Conservation (phyloP, 2,329 filamentous ascomycete genomes). For the Elsinoe arachidis region DNA sequence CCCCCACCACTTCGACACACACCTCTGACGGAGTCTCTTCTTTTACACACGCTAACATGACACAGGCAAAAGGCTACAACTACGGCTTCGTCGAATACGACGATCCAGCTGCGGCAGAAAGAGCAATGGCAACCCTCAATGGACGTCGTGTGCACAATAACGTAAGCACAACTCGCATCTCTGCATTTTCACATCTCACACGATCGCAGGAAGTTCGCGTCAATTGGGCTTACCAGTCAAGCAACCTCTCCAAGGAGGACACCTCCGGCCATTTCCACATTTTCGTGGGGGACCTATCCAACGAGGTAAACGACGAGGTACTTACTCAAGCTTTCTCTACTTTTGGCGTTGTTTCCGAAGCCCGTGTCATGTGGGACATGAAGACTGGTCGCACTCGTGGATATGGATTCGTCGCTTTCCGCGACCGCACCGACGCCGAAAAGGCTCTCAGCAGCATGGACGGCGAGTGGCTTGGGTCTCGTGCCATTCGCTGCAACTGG, state of each 20-base stretch:
- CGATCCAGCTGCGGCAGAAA: slow-evolving; percentile 89
- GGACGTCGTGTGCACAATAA: slow-evolving; percentile 91
- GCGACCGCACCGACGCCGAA: slow-evolving; percentile 85
- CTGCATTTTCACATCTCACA: slow-evolving; percentile 21
- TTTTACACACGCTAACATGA: neutral
- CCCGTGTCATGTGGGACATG: slow-evolving; percentile 99
- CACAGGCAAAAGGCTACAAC: slow-evolving; percentile 90
- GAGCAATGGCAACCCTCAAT: slow-evolving; percentile 95
- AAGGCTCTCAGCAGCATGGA: slow-evolving; percentile 97
- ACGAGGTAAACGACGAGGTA: slow-evolving; percentile 97
- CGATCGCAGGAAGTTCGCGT: slow-evolving; percentile 79
- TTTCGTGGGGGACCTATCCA: slow-evolving; percentile 94
- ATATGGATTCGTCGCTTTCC: slow-evolving; percentile 96
- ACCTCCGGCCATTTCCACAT: slow-evolving; percentile 98
- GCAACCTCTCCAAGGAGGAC: slow-evolving; percentile 88
- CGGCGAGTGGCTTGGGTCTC: slow-evolving; percentile 95
- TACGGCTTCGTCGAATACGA: slow-evolving; percentile 99
- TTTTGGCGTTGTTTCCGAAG: slow-evolving; percentile 92
- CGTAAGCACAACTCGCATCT: slow-evolving; percentile 46
- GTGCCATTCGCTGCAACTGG: slow-evolving; percentile 99
- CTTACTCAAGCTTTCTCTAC: slow-evolving; percentile 89
- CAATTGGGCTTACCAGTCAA: slow-evolving; percentile 99
- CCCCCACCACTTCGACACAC: neutral
- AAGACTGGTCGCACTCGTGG: slow-evolving; percentile 96
- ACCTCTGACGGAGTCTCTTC: neutral